These are phyloP conservation scores for Claviceps fusiformis DNA, from an alignment of 2,329 filamentous ascomycete genomes.

Conservation along the genomic window DNA sequence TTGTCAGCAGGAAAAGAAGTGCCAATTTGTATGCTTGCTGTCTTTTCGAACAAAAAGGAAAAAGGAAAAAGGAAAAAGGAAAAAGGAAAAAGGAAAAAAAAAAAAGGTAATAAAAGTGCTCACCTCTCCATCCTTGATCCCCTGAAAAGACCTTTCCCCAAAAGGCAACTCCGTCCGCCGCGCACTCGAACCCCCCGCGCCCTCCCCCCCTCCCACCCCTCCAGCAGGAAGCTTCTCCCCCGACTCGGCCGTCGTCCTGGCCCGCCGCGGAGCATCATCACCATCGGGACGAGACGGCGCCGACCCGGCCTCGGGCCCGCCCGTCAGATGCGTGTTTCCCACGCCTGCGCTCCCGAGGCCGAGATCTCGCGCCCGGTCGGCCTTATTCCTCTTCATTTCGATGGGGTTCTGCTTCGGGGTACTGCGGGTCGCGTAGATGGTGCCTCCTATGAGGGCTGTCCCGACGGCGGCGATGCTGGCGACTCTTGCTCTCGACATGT, in stretches of 20 bases:
- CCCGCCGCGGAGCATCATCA: slow-evolving; percentile 9
- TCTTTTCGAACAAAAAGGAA: too few relatives aligned
- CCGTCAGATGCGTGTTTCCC: slow-evolving; percentile 17
- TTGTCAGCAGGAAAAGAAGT: too few relatives aligned
- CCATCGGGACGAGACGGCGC: slow-evolving; percentile 5
- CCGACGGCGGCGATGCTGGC: slow-evolving; percentile 7
- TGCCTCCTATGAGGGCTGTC: slow-evolving; percentile 11
- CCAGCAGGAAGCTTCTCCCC: slow-evolving; percentile 20
- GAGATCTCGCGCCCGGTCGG: slow-evolving; percentile 18
- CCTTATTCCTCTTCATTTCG: slow-evolving; percentile 8
- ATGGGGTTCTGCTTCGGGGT: slow-evolving; percentile 4
- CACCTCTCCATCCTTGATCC: background rate
- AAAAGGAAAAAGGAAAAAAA: too few relatives aligned
- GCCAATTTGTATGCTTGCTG: too few relatives aligned
- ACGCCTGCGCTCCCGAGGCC: slow-evolving; percentile 19
- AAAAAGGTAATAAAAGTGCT: too few relatives aligned
- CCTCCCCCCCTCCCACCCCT: slow-evolving; percentile 19
- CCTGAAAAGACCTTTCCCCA: background rate
- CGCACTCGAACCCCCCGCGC: slow-evolving; percentile 15
- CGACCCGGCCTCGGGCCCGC: slow-evolving; percentile 14
- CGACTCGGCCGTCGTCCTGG: slow-evolving; percentile 12
- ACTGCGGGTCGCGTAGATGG: slow-evolving; percentile 10
- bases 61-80: too few relatives aligned
- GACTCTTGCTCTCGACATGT: slow-evolving; percentile 3
- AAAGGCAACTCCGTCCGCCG: slow-evolving; percentile 15